Conservation (phyloP, 306 rosid genomes). For the Acmispon strigosus region DNA sequence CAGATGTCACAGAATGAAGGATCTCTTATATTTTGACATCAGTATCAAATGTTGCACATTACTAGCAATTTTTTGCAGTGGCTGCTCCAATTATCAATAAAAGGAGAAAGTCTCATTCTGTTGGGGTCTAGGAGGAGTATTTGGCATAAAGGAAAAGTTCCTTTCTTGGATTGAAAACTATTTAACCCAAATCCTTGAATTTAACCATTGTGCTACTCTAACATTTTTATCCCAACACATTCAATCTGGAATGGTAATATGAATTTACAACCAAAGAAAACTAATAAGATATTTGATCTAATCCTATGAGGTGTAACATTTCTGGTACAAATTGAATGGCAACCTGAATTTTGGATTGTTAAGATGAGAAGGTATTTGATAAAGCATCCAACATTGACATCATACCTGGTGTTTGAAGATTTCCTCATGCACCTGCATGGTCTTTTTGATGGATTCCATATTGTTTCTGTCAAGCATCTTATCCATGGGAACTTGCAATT, state of each 20-base stretch:
- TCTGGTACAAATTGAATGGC: background rate
- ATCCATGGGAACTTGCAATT: slow-evolving; percentile 41
- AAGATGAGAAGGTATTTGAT: background rate
- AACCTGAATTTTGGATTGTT: background rate
- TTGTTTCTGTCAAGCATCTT: slow-evolving; percentile 45
- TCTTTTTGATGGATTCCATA: slow-evolving; percentile 56
- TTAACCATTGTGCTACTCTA: background rate
- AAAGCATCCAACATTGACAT: background rate
- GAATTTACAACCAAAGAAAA: background rate
- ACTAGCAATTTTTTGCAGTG: no score
- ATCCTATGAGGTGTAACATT: background rate
- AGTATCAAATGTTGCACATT: no score
- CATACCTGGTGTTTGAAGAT: slow-evolving; percentile 79
- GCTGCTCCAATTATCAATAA: no score
- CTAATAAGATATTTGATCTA: background rate
- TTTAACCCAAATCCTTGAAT: background rate
- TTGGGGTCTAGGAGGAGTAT: no score
- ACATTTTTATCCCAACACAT: background rate
- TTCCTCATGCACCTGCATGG: slow-evolving; percentile 88
- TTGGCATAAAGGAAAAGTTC: no score
- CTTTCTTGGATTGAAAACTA: no score
- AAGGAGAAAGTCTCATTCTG: no score
- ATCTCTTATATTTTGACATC: no score
- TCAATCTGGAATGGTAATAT: background rate
- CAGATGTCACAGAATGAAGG: no score